Evolutionary conservation across 2,329 filamentous ascomycete genomes (phyloP), one percentile per base, ranked within the genome.

Genomic region (Fusarium ambrosium): DNA sequence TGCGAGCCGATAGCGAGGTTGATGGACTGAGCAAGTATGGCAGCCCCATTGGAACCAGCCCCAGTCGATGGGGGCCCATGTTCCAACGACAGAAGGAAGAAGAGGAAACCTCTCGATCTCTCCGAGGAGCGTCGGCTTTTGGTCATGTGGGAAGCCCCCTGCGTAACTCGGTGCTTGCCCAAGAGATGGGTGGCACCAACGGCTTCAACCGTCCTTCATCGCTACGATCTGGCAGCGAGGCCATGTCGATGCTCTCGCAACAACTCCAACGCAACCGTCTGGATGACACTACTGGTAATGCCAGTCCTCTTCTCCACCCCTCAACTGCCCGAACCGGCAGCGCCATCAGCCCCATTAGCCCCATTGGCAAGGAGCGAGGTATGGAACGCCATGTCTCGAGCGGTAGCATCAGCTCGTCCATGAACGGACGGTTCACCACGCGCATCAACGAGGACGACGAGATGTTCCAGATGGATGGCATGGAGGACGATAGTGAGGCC

Each of bases 111-210:
- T 77, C 83, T 43, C 80, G 82, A 36, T 82, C 83, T 11, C 81
- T 82, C 5, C 79, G 83, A 74, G 78, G 83, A 74, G 78, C 82
- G 66, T 91, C 90, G n/a, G 89, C 86, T 4, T 92, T 92, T 79
- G 91, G 91, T 9, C 91, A 92, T 74, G 91, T 92, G 39, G 91
- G 91, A 22, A 92, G 90, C 72, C 91, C 91, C 18, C 84, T 92
- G 67, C 88, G 91, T 20, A 92, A 91, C 79, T 92, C 90, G 10
- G 88, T 89, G 53, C 85, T 92, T 10, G 89, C 89, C 41, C 86
- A 88, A 53, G 88, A 88, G 61, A 87, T 89, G 78, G 83, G 84
- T 56, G 80, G 80, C 36, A 83, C 84, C 41, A 83, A 82, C 66
- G 84, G 83, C 58, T 81, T 84, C 32, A 81, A 83, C 66, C 81